Conservation (phyloP, 495 filamentous ascomycete species). For the Halenospora varia region DNA sequence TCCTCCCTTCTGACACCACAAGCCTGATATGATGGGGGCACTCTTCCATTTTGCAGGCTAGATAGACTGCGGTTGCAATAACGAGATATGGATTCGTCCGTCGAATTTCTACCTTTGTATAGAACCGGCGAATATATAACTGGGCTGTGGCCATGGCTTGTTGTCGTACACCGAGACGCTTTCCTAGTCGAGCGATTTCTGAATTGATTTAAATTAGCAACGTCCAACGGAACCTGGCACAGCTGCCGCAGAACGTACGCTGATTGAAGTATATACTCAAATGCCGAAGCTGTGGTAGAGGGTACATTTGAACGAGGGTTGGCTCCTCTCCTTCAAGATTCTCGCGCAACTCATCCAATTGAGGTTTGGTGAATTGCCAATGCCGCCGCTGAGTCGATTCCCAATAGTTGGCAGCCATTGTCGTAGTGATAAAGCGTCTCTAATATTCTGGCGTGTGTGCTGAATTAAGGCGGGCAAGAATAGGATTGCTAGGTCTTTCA, state of each 20-base stretch:
- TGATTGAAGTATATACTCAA: conserved; percentile 91
- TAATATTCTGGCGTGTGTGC: background rate
- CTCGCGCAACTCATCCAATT: conserved; percentile 67
- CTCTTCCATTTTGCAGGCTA: conserved; percentile 99
- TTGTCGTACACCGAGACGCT: conserved; percentile 76
- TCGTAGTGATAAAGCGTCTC: background rate
- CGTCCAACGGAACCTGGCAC: too few species aligned
- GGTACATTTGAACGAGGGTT: conserved; percentile 66
- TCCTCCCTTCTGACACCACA: conserved; percentile 79
- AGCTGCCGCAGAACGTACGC: too few species aligned
- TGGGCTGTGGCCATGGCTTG: conserved; percentile 94
- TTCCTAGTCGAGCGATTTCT: conserved; percentile 80
- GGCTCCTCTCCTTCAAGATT: conserved; percentile 70
- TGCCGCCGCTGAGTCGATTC: conserved; percentile 82
- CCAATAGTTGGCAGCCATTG: conserved; percentile 97
- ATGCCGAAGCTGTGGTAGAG: conserved; percentile 74
- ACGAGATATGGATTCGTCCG: conserved; percentile 92
- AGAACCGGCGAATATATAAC: conserved; percentile 91
- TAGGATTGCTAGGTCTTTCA: too few species aligned
- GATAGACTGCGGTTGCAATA: conserved; percentile 84
- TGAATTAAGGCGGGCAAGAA: too few species aligned
- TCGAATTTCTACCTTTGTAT: conserved; percentile 84
- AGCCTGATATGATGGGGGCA: conserved; percentile 93
- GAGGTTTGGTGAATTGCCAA: conserved; percentile 85
- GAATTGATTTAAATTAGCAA: too few species aligned